These are phyloP conservation scores for Pythium apleroticum DNA, from an alignment of 352 stramenopile genomes.

Conservation along the genomic window DNA sequence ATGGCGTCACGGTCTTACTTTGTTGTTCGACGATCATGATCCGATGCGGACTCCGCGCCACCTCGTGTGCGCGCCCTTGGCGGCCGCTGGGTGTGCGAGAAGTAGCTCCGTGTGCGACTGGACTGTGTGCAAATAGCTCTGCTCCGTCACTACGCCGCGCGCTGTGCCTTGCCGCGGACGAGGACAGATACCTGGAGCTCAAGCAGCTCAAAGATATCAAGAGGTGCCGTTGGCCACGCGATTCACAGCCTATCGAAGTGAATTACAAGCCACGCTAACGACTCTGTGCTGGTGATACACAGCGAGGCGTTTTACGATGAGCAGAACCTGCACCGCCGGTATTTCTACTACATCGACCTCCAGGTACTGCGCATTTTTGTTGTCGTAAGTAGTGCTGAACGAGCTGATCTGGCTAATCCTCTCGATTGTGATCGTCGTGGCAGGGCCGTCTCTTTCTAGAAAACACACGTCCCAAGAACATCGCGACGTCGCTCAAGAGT, in stretches of 20 bases:
- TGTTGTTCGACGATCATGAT: background rate
- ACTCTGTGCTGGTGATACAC: no score
- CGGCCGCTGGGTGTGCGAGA: no score
- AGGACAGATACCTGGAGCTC: conserved; percentile 78
- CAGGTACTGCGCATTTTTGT: conserved; percentile 35
- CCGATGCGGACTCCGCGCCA: background rate
- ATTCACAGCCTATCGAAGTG: no score
- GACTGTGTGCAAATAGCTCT: background rate
- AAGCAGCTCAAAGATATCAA: conserved; percentile 82
- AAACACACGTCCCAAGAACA: conserved; percentile 83
- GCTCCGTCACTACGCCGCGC: background rate
- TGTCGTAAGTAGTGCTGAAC: no score
- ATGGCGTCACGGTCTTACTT: background rate
- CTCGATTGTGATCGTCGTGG: background rate
- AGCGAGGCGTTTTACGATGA: conserved; percentile 78
- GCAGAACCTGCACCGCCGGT: conserved; percentile 56
- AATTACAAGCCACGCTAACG: no score
- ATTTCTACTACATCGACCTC: conserved; percentile 87
- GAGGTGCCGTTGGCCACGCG: no score
- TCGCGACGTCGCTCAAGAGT: conserved; percentile 81
- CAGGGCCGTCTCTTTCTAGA: conserved; percentile 76
- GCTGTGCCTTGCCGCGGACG: conserved; percentile 23
- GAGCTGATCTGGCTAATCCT: no score
- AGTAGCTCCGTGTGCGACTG: background rate
- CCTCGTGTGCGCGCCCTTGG: no score